A percentile compares a stretch with the other conserved stretches of the same genome.
phyloP scores from a whole-genome alignment of 345 rosid species.

The Capsella bursapastoris region DNA sequence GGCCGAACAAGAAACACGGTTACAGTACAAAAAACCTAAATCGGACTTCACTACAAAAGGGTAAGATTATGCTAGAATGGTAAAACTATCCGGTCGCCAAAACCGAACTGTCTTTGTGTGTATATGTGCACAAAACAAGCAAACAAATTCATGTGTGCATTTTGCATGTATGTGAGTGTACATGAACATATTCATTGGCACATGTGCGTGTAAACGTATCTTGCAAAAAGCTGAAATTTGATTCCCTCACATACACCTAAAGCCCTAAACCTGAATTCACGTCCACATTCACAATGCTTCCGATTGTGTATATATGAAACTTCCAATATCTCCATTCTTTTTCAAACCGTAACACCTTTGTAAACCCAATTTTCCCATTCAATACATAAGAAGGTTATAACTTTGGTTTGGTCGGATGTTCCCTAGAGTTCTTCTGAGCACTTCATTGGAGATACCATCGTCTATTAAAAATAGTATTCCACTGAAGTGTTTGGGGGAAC shows the following conservation, averaged over 20 bases:
- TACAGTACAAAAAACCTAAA: too few species aligned
- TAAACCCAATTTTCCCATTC: not conserved
- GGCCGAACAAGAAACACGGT: too few species aligned
- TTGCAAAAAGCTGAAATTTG: slow-evolving; percentile 23
- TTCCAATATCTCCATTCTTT: not conserved
- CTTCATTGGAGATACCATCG: slow-evolving; percentile 1
- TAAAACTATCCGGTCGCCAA: too few species aligned
- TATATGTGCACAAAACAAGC: too few species aligned
- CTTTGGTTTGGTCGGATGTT: slow-evolving; percentile 27
- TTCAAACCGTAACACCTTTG: not conserved
- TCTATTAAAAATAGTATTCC: slow-evolving; percentile 5
- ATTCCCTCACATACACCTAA: slow-evolving; percentile 21
- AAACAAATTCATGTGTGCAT: not conserved
- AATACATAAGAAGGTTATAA: not conserved
- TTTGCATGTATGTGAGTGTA: slow-evolving; percentile 23
- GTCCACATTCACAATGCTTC: slow-evolving; percentile 37
- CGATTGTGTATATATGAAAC: slow-evolving; percentile 1
- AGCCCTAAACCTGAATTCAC: slow-evolving; percentile 31
- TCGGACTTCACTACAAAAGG: too few species aligned
- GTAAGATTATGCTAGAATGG: too few species aligned
- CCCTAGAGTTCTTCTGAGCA: too few species aligned
- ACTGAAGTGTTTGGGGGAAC: slow-evolving; percentile 47
- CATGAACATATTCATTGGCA: not conserved
- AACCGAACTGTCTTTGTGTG: too few species aligned
- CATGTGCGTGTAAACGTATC: not conserved